Evolutionary conservation across 2,329 filamentous ascomycete species (phyloP), one percentile per base, ranked within the genome.

Genomic region (Chrysoporthe cubensis): DNA sequence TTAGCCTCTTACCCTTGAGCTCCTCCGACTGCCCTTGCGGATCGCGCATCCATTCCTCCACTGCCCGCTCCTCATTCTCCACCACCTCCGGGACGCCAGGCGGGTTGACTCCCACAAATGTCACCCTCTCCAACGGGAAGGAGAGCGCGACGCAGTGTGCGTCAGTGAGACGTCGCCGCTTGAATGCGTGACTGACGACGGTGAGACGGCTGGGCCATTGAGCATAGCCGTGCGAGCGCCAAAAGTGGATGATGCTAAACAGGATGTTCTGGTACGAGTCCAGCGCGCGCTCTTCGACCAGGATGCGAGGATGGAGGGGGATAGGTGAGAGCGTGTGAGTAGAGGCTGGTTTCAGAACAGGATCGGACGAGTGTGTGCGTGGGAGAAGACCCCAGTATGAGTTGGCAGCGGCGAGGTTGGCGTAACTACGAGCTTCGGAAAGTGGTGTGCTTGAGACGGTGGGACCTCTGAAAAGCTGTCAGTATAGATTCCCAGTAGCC

Each of bases 251-350:
- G 2, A 97, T 81, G 14, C 90, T 91, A 76, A 94, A 94, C 18
- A 97, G 79, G 5, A 97, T 80, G 75, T 97, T 97, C 75, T 94
- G 90, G 75, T 93, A 95, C 1, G 91, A 95, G 78, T 97, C 94
- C 1, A 95, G 88, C 0, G 94, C 93, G 65, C 86, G 84, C 9
- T 89, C 85, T 75, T 97, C 94, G 2, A 87, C 74, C 0, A 87
- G 75, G 21, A 93, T 80, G 34, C 81, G 81, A n/a, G 21, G 65
- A 11, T 66, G 63, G 8, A 70, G 67, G 32, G 65, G 63, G 40
- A 66, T 61, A 9, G 43, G 42, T 40, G 61, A 67, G 16, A 46
- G 50, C 7, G 60, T 37, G 6, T 60, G 64, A 14, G 48, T 18
- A 18, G 32, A 48, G 8, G 44, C 44, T 18, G 44, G 14, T n/a